phyloP scores from a whole-genome alignment of 2,329 filamentous ascomycete species.

The Hymenoscyphus infarciens region DNA sequence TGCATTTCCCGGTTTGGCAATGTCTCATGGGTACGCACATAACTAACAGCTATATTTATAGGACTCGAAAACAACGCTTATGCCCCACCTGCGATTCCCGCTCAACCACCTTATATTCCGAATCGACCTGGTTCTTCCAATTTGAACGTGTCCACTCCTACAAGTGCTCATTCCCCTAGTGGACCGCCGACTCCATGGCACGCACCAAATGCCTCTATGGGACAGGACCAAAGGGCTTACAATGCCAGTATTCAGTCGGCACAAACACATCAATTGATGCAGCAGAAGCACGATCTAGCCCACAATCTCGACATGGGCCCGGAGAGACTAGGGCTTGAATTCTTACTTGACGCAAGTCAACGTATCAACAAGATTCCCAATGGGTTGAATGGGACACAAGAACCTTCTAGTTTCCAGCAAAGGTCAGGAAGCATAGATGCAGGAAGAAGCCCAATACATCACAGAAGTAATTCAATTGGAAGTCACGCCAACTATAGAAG shows the following conservation, averaged over 20 bases:
- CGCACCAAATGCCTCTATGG: slow-evolving; percentile 30
- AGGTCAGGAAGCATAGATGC: slow-evolving; percentile 15
- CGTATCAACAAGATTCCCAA: slow-evolving; percentile 51
- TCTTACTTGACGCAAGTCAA: slow-evolving; percentile 62
- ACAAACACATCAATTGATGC: slow-evolving; percentile 36
- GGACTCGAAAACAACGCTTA: slow-evolving; percentile 22
- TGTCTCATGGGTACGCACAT: not conserved
- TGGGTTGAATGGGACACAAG: slow-evolving; percentile 46
- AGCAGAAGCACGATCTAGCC: slow-evolving; percentile 48
- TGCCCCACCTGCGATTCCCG: slow-evolving; percentile 12
- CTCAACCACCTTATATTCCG: slow-evolving; percentile 25
- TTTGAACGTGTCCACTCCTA: slow-evolving; percentile 40
- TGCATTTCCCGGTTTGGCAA: slow-evolving; percentile 3
- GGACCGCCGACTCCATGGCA: slow-evolving; percentile 32
- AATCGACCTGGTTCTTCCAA: slow-evolving; percentile 33
- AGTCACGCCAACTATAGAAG: slow-evolving; percentile 29
- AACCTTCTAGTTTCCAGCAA: slow-evolving; percentile 35
- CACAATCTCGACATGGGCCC: slow-evolving; percentile 58
- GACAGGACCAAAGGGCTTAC: slow-evolving; percentile 28
- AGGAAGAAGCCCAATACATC: slow-evolving; percentile 20
- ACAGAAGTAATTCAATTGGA: slow-evolving; percentile 26
- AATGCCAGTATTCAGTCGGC: slow-evolving; percentile 32
- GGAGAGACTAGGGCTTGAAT: slow-evolving; percentile 69
- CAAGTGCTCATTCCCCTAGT: slow-evolving; percentile 39
- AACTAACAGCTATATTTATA: slow-evolving; percentile 10